phyloP scores from a whole-genome alignment of 345 rosid genomes.

The Fremontodendron californicum region DNA sequence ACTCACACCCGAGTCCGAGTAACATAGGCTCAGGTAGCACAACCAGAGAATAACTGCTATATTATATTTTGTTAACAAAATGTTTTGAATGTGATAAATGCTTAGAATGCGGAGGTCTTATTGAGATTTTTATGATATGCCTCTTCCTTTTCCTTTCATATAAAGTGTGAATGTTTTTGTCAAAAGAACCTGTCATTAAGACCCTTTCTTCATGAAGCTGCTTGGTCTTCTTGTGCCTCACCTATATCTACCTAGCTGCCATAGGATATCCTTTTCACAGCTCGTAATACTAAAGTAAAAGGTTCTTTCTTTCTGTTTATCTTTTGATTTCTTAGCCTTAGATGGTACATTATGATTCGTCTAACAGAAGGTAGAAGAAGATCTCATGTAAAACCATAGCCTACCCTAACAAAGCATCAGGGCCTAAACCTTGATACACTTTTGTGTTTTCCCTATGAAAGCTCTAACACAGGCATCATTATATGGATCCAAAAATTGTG shows the following conservation, averaged over 20 bases:
- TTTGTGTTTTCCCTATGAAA: not conserved
- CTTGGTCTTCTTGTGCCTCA: too few relatives aligned
- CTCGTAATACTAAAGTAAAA: not conserved
- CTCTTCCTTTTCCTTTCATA: not conserved
- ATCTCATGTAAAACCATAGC: not conserved
- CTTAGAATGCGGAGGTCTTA: not conserved
- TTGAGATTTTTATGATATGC: not conserved
- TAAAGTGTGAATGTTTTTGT: not conserved
- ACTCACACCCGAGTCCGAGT: too few relatives aligned
- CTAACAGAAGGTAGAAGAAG: not conserved
- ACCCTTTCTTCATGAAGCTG: not conserved
- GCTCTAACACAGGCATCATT: not conserved
- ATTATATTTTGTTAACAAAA: not conserved
- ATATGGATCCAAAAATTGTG: not conserved
- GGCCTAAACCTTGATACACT: not conserved
- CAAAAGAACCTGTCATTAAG: not conserved
- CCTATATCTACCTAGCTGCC: not conserved
- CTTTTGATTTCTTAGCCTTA: not conserved
- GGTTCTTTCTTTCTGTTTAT: not conserved
- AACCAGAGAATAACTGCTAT: not conserved
- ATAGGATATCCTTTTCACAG: not conserved
- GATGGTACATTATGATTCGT: not conserved
- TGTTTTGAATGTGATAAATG: too few relatives aligned
- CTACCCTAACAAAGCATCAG: not conserved
- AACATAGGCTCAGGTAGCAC: conserved; percentile 76